Evolutionary conservation across 805 yeast genomes (phyloP), one percentile per base, ranked within the genome.

Genomic region (Wickerhamiella siamensis): DNA sequence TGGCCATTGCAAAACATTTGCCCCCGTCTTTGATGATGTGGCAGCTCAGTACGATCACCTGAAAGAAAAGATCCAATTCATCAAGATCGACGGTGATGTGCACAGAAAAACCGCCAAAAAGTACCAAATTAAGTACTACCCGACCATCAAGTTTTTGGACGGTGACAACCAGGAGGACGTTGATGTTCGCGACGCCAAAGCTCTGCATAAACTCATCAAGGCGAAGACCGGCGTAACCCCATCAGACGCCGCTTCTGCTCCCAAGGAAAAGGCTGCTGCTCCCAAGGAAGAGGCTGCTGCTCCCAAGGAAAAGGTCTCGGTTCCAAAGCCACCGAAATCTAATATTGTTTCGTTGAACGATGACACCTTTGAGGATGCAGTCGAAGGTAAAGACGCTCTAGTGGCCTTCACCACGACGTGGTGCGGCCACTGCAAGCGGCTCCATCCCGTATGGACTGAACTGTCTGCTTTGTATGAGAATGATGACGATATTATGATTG

Each of bases 1-100:
- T 70, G 87, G 94, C 36, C 95, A 86, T 67, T 84, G 95, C 67
- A 83, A 83, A 69, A 78, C 72, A 62, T 70, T 86, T 62, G 87
- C 87, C 31, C 95, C 95, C 53, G 67, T 69, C 41, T 84, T 74
- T 67, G 91, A 82, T 60, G 87, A 83, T 55, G 69, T 86, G 52
- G 88, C 91, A 39, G 76, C 67, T 29, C 52, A 74, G 40, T 81
- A 71, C 58, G 69, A 65, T 39, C 76, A 76, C 35, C 51, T 52
- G 10, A 40, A 46, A 4, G 67, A 66, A 15, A 57, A 60, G 17
- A 57, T 75, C 20, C 72, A 70, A 48, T 61, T 75, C 35, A 66
- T 70, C 14, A 72, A 74, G 50, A 67, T 77, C 38, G 75, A 78
- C 55, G 83, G 78, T 1, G 83, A 78, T 44, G 51, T 65, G 54